Conservation (phyloP, 2,329 filamentous ascomycete species). For the Trichoderma asperellum region DNA sequence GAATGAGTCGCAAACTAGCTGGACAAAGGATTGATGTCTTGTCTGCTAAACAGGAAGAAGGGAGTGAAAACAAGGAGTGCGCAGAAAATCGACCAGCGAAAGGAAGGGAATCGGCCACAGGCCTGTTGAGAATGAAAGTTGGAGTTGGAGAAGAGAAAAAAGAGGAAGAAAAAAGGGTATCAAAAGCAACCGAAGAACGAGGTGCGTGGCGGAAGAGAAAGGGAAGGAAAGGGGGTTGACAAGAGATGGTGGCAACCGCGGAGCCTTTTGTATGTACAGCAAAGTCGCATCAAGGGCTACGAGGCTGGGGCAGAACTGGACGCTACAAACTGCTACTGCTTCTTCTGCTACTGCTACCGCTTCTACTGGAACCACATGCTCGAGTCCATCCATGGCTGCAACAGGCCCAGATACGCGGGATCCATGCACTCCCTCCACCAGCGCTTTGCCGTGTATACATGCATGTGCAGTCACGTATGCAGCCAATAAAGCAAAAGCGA, state of each 20-base stretch:
- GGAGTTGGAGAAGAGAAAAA: neutral
- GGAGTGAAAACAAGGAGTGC: slow-evolving; percentile 15
- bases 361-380: neutral
- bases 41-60: slow-evolving; percentile 3
- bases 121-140: slow-evolving; percentile 11
- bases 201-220: neutral
- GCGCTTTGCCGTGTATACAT: no score
- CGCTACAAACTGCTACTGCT: neutral
- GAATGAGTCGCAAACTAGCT: slow-evolving; percentile 1
- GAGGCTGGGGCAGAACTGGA: neutral
- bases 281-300: neutral
- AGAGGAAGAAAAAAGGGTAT: neutral
- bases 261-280: neutral
- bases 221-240: neutral
- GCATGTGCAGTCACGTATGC: no score
- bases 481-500: no score
- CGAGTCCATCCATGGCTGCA: neutral
- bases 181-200: slow-evolving; percentile 9
- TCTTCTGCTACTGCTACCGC: neutral
- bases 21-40: slow-evolving; percentile 16
- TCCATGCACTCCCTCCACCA: neutral
- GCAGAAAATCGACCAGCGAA: slow-evolving; percentile 27
- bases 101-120: slow-evolving; percentile 22
- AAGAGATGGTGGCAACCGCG: slow-evolving; percentile 8
- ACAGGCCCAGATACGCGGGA: neutral